A percentile compares a stretch with the other conserved stretches of the same genome.
These are phyloP conservation scores for Trypanosomatidae sp. DNA, from an alignment of 208 protist genomes.

Conservation along the genomic window DNA sequence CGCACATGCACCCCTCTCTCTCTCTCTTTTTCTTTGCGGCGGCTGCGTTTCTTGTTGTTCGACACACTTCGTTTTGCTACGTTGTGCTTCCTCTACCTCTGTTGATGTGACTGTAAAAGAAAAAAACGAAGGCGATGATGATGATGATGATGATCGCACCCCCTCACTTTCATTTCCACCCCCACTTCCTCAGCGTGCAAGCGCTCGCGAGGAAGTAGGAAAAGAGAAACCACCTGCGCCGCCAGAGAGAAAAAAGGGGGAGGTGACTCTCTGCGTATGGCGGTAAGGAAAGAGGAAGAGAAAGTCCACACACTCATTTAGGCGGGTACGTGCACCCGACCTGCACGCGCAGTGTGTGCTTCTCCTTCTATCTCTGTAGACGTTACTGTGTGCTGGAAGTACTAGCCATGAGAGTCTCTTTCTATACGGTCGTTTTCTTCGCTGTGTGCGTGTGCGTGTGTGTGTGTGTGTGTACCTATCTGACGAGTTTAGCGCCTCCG, in stretches of 20 bases:
- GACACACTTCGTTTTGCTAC: slow-evolving; percentile 5
- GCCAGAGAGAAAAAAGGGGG: neutral
- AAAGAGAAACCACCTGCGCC: neutral
- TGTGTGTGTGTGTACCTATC: neutral
- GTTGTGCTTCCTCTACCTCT: slow-evolving; percentile 1
- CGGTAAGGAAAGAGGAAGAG: neutral
- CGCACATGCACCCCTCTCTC: neutral
- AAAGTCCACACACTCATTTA: neutral
- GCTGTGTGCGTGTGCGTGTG: neutral
- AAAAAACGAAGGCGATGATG: neutral
- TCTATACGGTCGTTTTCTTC: neutral
- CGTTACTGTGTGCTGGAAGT: neutral
- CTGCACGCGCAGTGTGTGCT: neutral
- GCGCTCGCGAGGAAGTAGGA: neutral
- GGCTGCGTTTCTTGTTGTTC: slow-evolving; percentile 1
- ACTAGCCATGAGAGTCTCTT: neutral
- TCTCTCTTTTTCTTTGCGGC: neutral
- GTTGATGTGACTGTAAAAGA: neutral
- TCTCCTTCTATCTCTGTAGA: neutral
- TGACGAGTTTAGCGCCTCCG: neutral
- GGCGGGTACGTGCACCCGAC: neutral
- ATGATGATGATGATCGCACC: neutral
- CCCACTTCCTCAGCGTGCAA: neutral
- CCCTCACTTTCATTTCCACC: neutral
- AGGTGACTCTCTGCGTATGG: neutral